Percentiles rank a stretch among this genome's conserved stretches.
Evolutionary conservation across 257 asterid species (phyloP).

Genomic region (Solanum etuberosum): DNA sequence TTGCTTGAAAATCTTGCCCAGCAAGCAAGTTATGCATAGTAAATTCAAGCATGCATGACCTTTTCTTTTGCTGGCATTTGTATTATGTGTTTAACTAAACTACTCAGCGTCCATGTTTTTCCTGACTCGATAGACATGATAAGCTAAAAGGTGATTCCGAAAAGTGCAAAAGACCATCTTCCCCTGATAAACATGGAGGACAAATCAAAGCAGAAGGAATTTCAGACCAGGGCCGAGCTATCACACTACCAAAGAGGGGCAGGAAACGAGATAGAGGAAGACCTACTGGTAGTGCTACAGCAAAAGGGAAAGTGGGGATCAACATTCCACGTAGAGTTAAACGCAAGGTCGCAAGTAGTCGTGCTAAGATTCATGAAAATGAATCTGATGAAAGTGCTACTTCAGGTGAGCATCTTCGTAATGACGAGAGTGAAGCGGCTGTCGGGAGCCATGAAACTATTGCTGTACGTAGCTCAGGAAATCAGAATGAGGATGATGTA

Average conservation of each 20-base stretch:
- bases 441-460: conserved; percentile 11
- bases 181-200: conserved; percentile 11
- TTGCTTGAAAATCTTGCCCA: not conserved
- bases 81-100: not conserved
- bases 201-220: conserved; percentile 7
- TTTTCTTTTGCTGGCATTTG: not conserved
- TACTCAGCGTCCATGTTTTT: not conserved
- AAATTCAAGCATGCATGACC: not conserved
- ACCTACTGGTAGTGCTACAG: conserved; percentile 23
- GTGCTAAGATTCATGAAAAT: conserved; percentile 48
- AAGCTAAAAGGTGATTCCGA: not conserved
- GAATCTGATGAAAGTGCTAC: conserved; percentile 44
- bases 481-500: conserved; percentile 3
- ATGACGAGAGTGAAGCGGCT: conserved; percentile 10
- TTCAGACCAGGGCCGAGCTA: conserved; percentile 19
- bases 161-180: conserved; percentile 12
- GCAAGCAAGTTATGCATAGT: not conserved
- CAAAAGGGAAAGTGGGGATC: conserved; percentile 23
- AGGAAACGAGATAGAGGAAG: conserved; percentile 40
- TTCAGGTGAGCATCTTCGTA: conserved; percentile 4
- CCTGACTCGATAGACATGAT: not conserved
- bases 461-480: conserved; percentile 6
- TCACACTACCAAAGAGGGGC: conserved; percentile 34
- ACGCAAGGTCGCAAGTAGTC: conserved; percentile 36
- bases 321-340: conserved; percentile 35